phyloP scores from a whole-genome alignment of 495 filamentous ascomycete species.

The Talaromyces nanjingensis region DNA sequence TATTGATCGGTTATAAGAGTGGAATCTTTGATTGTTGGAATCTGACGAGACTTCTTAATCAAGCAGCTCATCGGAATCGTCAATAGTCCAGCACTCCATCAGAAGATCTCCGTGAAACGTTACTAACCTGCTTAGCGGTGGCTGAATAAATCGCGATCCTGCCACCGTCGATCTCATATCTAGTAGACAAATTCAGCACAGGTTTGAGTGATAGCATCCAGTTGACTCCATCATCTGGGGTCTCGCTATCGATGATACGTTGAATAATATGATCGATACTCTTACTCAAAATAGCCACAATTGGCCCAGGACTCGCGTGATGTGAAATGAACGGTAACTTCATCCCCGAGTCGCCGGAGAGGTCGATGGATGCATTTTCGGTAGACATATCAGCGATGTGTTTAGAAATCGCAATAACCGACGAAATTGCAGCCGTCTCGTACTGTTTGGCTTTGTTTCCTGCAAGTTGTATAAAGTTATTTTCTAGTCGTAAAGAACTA shows the following conservation, averaged over 20 bases:
- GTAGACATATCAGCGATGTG: background rate
- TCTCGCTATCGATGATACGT: background rate
- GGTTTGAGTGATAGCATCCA: background rate
- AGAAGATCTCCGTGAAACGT: background rate
- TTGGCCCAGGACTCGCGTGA: background rate
- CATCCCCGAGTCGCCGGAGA: background rate
- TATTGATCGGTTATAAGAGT: no score
- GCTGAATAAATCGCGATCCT: background rate
- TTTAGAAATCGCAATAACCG: background rate
- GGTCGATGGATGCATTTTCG: background rate
- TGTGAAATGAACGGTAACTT: background rate
- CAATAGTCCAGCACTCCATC: background rate
- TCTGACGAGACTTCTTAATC: background rate
- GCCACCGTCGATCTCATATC: background rate
- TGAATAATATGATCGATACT: background rate
- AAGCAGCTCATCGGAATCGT: background rate
- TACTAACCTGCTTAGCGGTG: background rate
- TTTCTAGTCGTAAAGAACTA: background rate
- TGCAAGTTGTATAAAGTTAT: background rate
- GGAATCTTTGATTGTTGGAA: no score
- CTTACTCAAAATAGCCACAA: background rate
- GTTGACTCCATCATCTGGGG: background rate
- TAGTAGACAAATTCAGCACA: background rate
- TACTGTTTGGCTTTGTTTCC: background rate
- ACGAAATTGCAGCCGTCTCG: background rate